These are phyloP conservation scores for Tricholomella constricta DNA, from an alignment of 768 basidiomycete species.

Conservation along the genomic window DNA sequence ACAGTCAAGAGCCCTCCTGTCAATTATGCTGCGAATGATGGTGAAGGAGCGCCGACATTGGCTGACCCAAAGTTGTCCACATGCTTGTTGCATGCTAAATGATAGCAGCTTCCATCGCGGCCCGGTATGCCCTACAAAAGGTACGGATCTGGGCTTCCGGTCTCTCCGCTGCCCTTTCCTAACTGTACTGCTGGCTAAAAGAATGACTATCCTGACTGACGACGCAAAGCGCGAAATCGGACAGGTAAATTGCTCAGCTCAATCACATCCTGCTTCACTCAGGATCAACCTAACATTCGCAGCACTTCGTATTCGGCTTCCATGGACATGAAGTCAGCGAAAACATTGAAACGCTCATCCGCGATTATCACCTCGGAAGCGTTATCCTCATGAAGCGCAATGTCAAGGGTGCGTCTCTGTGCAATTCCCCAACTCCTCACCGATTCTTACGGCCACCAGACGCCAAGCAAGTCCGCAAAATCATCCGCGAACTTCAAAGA, in stretches of 20 bases:
- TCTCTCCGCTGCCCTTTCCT: not conserved
- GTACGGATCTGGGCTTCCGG: not conserved
- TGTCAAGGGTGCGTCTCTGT: slow-evolving; percentile 45
- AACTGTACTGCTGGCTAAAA: not conserved
- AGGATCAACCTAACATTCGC: not conserved
- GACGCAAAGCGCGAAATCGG: slow-evolving; percentile 46
- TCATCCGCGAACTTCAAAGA: slow-evolving; percentile 53
- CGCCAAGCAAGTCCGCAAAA: slow-evolving; percentile 47
- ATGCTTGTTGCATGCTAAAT: too few species aligned
- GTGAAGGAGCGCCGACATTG: too few species aligned
- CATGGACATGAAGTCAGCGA: slow-evolving; percentile 55
- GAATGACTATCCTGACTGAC: slow-evolving; percentile 30
- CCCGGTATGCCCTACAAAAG: not conserved
- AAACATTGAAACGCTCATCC: slow-evolving; percentile 57
- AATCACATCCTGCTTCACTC: not conserved
- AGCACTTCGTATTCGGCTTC: slow-evolving; percentile 78
- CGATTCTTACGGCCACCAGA: slow-evolving; percentile 33
- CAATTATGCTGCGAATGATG: too few species aligned
- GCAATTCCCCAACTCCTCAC: not conserved
- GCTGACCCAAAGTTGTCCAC: not conserved
- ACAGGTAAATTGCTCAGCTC: slow-evolving; percentile 33
- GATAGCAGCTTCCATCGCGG: not conserved
- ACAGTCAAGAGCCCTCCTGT: too few species aligned
- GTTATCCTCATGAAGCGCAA: slow-evolving; percentile 74
- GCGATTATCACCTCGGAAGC: slow-evolving; percentile 64